Conservation (phyloP, 805 yeast genomes). For the Diddensiella caesifluorescens region DNA sequence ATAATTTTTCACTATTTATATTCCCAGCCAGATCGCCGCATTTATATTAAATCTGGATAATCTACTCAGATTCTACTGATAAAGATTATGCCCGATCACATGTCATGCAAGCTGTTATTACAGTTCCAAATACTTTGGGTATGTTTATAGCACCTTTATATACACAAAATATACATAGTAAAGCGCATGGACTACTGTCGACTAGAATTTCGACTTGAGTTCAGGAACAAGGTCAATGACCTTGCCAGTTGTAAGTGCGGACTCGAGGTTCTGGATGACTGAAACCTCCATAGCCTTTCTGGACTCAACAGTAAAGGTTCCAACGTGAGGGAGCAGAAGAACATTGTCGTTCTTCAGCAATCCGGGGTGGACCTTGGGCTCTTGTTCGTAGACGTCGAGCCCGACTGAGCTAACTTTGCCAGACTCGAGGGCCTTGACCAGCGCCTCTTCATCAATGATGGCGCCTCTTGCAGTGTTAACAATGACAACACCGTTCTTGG, state of each 20-base stretch:
- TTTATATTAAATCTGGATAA: background rate
- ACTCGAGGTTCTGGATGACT: slow-evolving; percentile 61
- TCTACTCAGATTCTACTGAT: too few species aligned
- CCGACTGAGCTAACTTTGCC: slow-evolving; percentile 52
- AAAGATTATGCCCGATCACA: too few species aligned
- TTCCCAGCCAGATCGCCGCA: background rate
- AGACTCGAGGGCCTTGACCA: slow-evolving; percentile 41
- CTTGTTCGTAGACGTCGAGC: slow-evolving; percentile 56
- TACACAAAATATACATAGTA: too few species aligned
- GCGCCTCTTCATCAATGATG: slow-evolving; percentile 48
- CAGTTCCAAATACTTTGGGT: too few species aligned
- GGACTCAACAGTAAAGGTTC: slow-evolving; percentile 37
- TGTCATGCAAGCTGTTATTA: too few species aligned
- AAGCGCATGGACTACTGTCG: too few species aligned
- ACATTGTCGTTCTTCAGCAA: slow-evolving; percentile 42
- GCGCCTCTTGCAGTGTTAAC: slow-evolving; percentile 62
- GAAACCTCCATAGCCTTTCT: slow-evolving; percentile 74
- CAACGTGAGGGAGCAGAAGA: slow-evolving; percentile 54
- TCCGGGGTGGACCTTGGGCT: slow-evolving; percentile 49
- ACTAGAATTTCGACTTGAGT: slow-evolving; percentile 17
- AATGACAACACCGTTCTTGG: slow-evolving; percentile 50
- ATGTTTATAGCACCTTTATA: too few species aligned
- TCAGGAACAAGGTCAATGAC: slow-evolving; percentile 82
- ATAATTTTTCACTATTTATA: background rate
- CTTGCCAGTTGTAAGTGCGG: slow-evolving; percentile 58